Base-by-base conservation (phyloP, 768 basidiomycete genomes). In the Rickenella mellea region DNA sequence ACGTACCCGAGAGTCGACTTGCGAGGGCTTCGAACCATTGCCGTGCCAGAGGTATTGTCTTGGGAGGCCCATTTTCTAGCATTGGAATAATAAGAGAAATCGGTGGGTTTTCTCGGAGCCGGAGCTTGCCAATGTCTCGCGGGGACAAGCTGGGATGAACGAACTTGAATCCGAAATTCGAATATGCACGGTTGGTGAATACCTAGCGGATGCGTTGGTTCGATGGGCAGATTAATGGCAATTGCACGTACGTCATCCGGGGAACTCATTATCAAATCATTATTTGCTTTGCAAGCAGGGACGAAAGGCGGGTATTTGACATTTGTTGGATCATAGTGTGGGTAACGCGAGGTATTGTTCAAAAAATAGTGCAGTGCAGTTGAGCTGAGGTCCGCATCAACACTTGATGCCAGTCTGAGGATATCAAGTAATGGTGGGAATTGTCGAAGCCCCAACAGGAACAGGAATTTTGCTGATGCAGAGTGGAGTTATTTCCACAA, bases 311-410 rank as follows among this genome's bases (percentile, higher is more conserved):
- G 54, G 19, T 78, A 63, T 3, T 66, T 61, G 48, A 77, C 83
- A 10, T 69, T 53, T 11, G 63, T 55, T n/a, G 76, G 68, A 32
- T 74, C 65, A 48, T 85, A 84, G 29, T 74, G 63, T 2, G 60
- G 54, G 53, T 86, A 93, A 43, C 73, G 72, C 1, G 64, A 67
- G 24, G 81, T 67, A 51, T 93, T 83, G 40, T 88, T 80, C 33
- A 93, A 61, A 25, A 97, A 69, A 62, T 94, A 98, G 42, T 80
- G 77, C 42, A 97, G 65, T 0, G 91, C 90, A 8, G 64, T 59
- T 6, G 65, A 52, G n/a, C 77, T 76, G 27, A 74, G 58, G 52
- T 69, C 52, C 5, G 62, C 41, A 48, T 83, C 71, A 3, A 65
- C 47, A 21, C 70, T 69, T 3, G 85, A 70, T 32, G 89, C 90